Evolutionary conservation across 306 rosid species (phyloP).

Genomic region (Heteromeles arbutifolia): DNA sequence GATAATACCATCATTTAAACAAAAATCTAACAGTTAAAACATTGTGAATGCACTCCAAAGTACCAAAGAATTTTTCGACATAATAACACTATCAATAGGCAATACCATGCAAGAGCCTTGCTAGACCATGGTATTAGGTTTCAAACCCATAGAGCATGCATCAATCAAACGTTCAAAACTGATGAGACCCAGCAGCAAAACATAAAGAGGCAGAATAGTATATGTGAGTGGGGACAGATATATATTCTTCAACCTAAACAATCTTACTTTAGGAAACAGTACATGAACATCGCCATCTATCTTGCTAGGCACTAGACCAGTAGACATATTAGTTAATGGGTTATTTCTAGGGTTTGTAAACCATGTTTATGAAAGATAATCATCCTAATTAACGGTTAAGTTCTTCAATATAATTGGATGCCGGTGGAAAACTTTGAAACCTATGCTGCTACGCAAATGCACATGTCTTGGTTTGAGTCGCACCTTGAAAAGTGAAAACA

Average conservation of each 20-base stretch:
- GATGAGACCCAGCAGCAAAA: background rate
- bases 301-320: background rate
- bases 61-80: too few relatives aligned
- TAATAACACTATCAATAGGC: background rate
- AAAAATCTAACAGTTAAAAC: too few relatives aligned
- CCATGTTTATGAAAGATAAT: background rate
- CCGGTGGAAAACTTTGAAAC: background rate
- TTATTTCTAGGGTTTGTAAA: background rate
- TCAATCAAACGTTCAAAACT: background rate
- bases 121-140: conserved; percentile 1
- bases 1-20: too few relatives aligned
- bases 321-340: background rate
- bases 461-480: background rate
- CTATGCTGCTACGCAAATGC: background rate
- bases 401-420: background rate
- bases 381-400: background rate
- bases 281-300: background rate
- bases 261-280: background rate
- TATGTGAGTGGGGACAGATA: background rate
- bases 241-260: background rate
- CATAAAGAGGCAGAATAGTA: background rate
- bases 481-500: background rate
- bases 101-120: background rate
- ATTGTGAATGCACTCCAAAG: too few relatives aligned
- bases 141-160: background rate